These are phyloP conservation scores for Diaporthe citriasiana DNA, from an alignment of 2,329 filamentous ascomycete genomes.

Conservation along the genomic window DNA sequence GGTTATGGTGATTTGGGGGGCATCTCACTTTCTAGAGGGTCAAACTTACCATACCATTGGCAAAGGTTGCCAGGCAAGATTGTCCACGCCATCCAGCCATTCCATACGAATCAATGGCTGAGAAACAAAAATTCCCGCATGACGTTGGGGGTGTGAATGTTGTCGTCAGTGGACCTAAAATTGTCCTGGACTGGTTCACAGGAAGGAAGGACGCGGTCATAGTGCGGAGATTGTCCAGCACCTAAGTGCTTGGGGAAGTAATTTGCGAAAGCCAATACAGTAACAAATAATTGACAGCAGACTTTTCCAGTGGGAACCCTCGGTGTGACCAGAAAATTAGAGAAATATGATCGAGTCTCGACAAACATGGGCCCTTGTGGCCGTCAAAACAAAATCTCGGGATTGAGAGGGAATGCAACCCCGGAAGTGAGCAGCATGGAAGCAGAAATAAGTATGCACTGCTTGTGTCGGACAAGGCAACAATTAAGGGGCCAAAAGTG, in stretches of 20 bases:
- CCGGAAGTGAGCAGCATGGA: not conserved
- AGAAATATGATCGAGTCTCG: not conserved
- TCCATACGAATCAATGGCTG: not conserved
- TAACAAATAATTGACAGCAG: not conserved
- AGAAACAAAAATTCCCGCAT: conserved; percentile 11
- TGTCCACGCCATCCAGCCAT: not conserved
- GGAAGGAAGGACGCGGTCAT: not conserved
- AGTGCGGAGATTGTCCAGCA: not conserved
- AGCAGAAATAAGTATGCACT: not conserved
- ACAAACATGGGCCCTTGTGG: not conserved
- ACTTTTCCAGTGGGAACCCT: not conserved
- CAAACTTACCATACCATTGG: not conserved
- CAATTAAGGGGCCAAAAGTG: not conserved
- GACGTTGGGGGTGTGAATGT: conserved; percentile 24
- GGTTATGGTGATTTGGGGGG: not conserved
- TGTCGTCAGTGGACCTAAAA: conserved; percentile 28
- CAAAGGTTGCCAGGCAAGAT: not conserved
- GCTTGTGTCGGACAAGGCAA: not conserved
- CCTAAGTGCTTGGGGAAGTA: not conserved
- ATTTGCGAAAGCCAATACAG: not conserved
- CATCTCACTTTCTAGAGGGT: not conserved
- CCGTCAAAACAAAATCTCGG: not conserved
- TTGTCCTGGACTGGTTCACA: conserved; percentile 10
- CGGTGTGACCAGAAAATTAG: not conserved
- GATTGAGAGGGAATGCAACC: not conserved